Evolutionary conservation across 192 early-diverging fungal species (phyloP).

Genomic region (Chytriomyces confervae): DNA sequence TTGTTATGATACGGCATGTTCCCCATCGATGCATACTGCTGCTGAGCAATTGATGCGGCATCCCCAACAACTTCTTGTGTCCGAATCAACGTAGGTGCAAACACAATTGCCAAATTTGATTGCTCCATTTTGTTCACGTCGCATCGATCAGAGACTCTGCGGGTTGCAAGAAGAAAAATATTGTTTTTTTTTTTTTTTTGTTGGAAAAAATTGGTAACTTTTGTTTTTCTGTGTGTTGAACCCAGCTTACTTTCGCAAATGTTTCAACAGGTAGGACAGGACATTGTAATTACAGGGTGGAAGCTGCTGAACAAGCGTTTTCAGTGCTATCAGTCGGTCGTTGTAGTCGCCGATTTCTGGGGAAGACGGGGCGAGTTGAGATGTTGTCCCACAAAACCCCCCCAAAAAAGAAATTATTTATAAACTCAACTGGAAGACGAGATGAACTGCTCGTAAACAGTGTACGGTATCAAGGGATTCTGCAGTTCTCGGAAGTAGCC

Average conservation of each 20-base stretch:
- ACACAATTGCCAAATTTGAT: conserved; percentile 65
- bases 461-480: conserved; percentile 62
- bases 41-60: conserved; percentile 23
- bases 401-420: conserved; percentile 32
- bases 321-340: conserved; percentile 69
- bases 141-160: conserved; percentile 48
- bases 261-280: conserved; percentile 59
- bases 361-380: conserved; percentile 30
- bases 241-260: conserved; percentile 49
- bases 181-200: too few relatives aligned
- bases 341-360: conserved; percentile 67
- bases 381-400: neutral
- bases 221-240: neutral
- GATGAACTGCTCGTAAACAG: conserved; percentile 60
- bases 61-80: conserved; percentile 42
- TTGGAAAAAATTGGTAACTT: neutral
- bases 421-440: conserved; percentile 42
- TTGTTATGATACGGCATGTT: conserved; percentile 61
- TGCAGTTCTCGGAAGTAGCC: conserved; percentile 64
- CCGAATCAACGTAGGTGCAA: conserved; percentile 56
- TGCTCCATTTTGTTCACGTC: conserved; percentile 68
- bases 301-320: conserved; percentile 67
- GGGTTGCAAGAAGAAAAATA: neutral
- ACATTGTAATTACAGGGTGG: conserved; percentile 55
- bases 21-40: conserved; percentile 50